Evolutionary conservation across 2,329 filamentous ascomycete species (phyloP).

Genomic region (Paradendryphiella salina): DNA sequence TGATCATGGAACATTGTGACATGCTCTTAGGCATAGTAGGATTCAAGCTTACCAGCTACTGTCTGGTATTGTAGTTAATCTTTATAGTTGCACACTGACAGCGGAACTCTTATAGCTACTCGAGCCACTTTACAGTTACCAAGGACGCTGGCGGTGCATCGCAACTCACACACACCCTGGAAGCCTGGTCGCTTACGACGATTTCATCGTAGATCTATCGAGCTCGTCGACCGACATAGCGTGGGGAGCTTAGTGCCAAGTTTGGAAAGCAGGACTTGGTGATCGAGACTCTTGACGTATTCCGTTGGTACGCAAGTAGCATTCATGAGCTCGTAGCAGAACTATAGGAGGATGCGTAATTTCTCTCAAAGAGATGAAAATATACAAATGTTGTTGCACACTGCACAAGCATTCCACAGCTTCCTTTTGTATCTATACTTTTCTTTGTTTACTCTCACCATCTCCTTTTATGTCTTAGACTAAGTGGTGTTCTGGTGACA

Average conservation of each 20-base stretch:
- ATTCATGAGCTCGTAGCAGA: neutral
- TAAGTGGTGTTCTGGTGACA: too few species aligned
- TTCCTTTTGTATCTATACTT: too few species aligned
- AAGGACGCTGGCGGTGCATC: neutral
- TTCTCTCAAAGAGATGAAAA: too few species aligned
- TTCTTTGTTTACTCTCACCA: too few species aligned
- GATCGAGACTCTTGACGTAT: neutral
- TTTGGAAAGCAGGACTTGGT: neutral
- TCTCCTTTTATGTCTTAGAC: too few species aligned
- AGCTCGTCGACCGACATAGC: conserved; percentile 2
- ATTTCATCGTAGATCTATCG: conserved; percentile 2
- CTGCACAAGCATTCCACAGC: too few species aligned
- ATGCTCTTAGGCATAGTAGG: conserved; percentile 9
- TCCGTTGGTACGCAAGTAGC: neutral
- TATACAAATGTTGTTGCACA: too few species aligned
- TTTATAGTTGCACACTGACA: neutral
- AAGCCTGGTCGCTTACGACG: conserved; percentile 3
- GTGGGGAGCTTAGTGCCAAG: neutral
- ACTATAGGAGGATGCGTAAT: neutral
- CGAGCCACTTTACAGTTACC: conserved; percentile 5
- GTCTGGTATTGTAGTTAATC: neutral
- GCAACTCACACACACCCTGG: conserved; percentile 1
- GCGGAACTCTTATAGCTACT: neutral
- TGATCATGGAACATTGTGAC: too few species aligned
- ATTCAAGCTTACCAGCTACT: neutral